A percentile compares a stretch with the other conserved stretches of the same genome.
Conservation (phyloP, 345 rosid species). For the Heritiera fomes region DNA sequence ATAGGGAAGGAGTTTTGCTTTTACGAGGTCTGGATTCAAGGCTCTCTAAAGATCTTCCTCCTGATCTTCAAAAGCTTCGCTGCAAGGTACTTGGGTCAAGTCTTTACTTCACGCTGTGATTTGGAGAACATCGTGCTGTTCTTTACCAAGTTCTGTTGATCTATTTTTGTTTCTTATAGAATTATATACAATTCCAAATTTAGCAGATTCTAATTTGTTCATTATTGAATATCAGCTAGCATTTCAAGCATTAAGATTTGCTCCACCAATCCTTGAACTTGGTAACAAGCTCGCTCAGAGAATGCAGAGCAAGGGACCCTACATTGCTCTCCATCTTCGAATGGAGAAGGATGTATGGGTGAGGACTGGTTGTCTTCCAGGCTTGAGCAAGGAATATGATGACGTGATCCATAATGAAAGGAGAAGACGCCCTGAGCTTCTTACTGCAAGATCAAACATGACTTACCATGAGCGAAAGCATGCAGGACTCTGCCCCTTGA, state of each 20-base stretch:
- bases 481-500: conserved; percentile 90
- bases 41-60: conserved; percentile 85
- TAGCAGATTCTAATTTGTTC: conserved; percentile 2
- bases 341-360: conserved; percentile 97
- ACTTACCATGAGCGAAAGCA: conserved; percentile 74
- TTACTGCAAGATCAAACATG: conserved; percentile 83
- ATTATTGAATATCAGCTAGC: conserved; percentile 58
- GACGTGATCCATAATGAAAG: conserved; percentile 70
- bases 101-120: background rate
- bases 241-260: conserved; percentile 74
- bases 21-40: conserved; percentile 88
- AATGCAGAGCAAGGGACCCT: conserved; percentile 84
- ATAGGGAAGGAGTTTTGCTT: conserved; percentile 82
- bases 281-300: conserved; percentile 81
- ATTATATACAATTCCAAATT: background rate
- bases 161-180: background rate
- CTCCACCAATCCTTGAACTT: conserved; percentile 61
- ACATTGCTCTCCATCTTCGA: conserved; percentile 84
- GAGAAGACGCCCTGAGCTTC: conserved; percentile 80
- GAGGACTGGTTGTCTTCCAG: conserved; percentile 94
- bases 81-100: conserved; percentile 65
- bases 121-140: background rate
- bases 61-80: conserved; percentile 91
- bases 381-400: conserved; percentile 66
- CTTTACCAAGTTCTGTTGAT: background rate